Evolutionary conservation across 75 land plant genomes (phyloP), one percentile per base, ranked within the genome.

Genomic region (Chamaecyparis obtusa): DNA sequence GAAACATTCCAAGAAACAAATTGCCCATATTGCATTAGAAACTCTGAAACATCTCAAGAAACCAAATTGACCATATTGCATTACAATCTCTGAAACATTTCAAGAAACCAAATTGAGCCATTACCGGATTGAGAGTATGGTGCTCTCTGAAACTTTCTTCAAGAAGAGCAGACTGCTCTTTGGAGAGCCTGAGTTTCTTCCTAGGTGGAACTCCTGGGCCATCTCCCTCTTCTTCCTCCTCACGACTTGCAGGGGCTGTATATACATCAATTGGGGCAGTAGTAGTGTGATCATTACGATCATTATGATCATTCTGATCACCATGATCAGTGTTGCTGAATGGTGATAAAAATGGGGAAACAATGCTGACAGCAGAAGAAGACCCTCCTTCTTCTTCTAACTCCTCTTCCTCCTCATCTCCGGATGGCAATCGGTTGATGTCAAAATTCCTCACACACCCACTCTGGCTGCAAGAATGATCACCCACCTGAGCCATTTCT

Each of bases 61-160:
- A 39, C 41, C 41, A n/a, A n/a, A n/a, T n/a, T n/a, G n/a, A n/a
- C n/a, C n/a, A n/a, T 13, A 48, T 48, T 48, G 51, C 1, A 51
- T 13, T 51, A 51, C 16, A 51, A 51, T 14, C 55, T 51, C 2
- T 51, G 15, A 51, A 51, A 51, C 55, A 14, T 51, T 51, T 13
- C 55, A 51, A 44, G 24, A 83, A 35, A 44, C 43, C 44, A 80
- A 17, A 80, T 80, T 37, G 39, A 41, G 19, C 24, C 9, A 30
- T 41, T 90, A 95, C 97, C 30, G 96, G 97, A 85, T 96, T 96
- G 84, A 96, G 95, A 75, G 97, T 96, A 89, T 87, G 93, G 87
- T 96, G 97, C 49, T 96, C 96, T 80, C 92, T 93, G 93, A 94
- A 95, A 90, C 93, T 94, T 56, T 95, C 97, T 85, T 95, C 97